A percentile compares a stretch with the other conserved stretches of the same genome.
These are phyloP conservation scores for Plectranthus barbatus DNA, from an alignment of 257 asterid genomes.

Conservation along the genomic window DNA sequence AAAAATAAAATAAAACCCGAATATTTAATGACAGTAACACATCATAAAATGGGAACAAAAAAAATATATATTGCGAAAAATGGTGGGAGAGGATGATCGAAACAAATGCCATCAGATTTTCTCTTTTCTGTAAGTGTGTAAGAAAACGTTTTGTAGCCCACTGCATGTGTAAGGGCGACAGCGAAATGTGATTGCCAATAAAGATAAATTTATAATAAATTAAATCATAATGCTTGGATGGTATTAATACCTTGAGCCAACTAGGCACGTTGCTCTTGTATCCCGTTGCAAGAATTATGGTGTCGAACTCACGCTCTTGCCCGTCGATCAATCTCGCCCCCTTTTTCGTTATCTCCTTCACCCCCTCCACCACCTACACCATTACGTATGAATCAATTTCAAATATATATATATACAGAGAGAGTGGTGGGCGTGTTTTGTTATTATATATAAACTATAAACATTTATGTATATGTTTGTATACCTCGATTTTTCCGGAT, in stretches of 20 bases:
- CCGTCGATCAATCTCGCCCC: conserved; percentile 87
- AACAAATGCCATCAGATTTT: conserved; percentile 73
- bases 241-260: conserved; percentile 80
- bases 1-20: background rate
- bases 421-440: background rate
- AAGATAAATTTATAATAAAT: background rate
- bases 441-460: too few relatives aligned
- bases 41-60: conserved; percentile 37
- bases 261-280: conserved; percentile 88
- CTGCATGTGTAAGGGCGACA: conserved; percentile 18
- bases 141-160: conserved; percentile 25
- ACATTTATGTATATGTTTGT: too few relatives aligned
- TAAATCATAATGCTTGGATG: background rate
- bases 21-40: conserved; percentile 46
- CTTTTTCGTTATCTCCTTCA: conserved; percentile 56
- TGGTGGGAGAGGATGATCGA: conserved; percentile 38
- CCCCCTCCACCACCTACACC: conserved; percentile 58
- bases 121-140: conserved; percentile 47
- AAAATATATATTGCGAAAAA: background rate
- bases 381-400: too few relatives aligned
- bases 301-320: conserved; percentile 67
- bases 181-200: conserved; percentile 44
- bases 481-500: conserved; percentile 70
- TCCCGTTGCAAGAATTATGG: conserved; percentile 85
- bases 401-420: background rate